A percentile compares a stretch with the other conserved stretches of the same genome.
Evolutionary conservation across 768 basidiomycete genomes (phyloP).

Genomic region (Chlorophyllum brunneum): DNA sequence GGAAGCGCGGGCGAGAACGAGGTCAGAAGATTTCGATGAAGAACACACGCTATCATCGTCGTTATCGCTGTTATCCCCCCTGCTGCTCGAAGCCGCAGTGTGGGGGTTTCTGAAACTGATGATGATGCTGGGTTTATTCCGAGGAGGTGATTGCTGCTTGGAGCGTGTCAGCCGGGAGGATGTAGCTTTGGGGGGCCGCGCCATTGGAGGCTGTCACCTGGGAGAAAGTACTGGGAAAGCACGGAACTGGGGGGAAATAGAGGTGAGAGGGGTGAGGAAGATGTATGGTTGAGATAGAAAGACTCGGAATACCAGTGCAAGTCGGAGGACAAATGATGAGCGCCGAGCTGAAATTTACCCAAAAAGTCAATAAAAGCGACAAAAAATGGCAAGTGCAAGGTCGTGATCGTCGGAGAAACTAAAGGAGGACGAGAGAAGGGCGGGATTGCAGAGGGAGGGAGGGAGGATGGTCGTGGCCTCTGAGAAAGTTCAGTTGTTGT

Average conservation of each 20-base stretch:
- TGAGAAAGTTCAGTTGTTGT: conserved; percentile 12
- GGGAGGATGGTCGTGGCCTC: conserved; percentile 8
- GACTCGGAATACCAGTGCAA: neutral
- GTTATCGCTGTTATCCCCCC: conserved; percentile 7
- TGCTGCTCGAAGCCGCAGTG: neutral
- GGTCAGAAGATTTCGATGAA: conserved; percentile 11
- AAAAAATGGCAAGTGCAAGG: neutral
- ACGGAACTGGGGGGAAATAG: neutral
- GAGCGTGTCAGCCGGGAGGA: conserved; percentile 10
- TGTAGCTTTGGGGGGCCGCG: conserved; percentile 4
- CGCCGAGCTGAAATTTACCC: neutral
- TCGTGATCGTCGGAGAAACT: neutral
- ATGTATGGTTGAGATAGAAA: neutral
- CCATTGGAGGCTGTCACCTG: neutral
- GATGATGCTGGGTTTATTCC: conserved; percentile 6
- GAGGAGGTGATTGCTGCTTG: conserved; percentile 7
- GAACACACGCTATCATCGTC: conserved; percentile 11
- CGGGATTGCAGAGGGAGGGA: neutral
- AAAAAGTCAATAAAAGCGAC: neutral
- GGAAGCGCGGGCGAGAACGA: neutral
- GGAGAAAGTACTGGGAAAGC: neutral
- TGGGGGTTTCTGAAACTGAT: neutral
- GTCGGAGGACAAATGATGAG: neutral
- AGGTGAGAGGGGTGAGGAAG: neutral
- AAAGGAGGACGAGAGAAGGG: neutral